These are phyloP conservation scores for Coniochaeta ligniaria DNA, from an alignment of 2,329 filamentous ascomycete genomes.

Conservation along the genomic window DNA sequence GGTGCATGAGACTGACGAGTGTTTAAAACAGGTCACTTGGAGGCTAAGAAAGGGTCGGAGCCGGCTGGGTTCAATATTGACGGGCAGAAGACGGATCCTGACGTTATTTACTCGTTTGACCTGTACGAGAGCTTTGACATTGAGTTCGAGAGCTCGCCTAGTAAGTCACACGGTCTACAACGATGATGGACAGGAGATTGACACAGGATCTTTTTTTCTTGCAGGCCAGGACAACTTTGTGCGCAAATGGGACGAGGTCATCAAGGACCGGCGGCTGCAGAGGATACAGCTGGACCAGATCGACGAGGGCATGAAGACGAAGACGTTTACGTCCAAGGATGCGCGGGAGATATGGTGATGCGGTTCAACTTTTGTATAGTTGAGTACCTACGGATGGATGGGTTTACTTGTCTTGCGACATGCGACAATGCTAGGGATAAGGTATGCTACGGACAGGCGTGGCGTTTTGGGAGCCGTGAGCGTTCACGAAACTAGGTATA, in stretches of 20 bases:
- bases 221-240: slow-evolving; percentile 19
- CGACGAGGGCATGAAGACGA: slow-evolving; percentile 17
- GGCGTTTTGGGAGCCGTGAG: background rate
- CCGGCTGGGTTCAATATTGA: slow-evolving; percentile 17
- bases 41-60: slow-evolving; percentile 12
- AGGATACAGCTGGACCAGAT: slow-evolving; percentile 13
- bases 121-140: slow-evolving; percentile 22
- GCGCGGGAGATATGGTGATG: slow-evolving; percentile 13
- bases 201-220: background rate
- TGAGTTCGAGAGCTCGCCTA: slow-evolving; percentile 21
- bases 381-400: background rate
- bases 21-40: slow-evolving; percentile 10
- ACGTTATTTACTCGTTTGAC: slow-evolving; percentile 15
- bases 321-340: slow-evolving; percentile 15
- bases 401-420: background rate
- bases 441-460: background rate
- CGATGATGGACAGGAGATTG: background rate
- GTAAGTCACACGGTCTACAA: too few species aligned
- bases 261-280: slow-evolving; percentile 16
- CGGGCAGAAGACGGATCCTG: slow-evolving; percentile 14
- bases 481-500: background rate
- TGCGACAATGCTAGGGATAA: background rate
- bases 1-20: background rate
- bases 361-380: background rate
- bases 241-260: slow-evolving; percentile 21